Evolutionary conservation across 805 yeast genomes (phyloP), one percentile per base, ranked within the genome.

Genomic region (Metschnikowia continentalis): DNA sequence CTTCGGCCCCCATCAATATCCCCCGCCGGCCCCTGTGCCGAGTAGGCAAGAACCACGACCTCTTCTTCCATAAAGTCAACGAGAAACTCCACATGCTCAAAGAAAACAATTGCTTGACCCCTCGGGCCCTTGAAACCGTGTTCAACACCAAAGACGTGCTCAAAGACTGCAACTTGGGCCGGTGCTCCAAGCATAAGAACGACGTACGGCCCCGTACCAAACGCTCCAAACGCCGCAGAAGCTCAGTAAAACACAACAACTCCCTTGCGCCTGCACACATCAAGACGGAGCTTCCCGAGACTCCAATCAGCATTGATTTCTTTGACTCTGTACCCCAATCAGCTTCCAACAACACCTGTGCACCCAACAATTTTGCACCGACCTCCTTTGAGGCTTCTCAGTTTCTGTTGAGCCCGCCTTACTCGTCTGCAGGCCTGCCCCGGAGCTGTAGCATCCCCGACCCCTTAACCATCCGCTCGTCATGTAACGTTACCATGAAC

Each of bases 61-160:
- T 13, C 5, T 46, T 46, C 13, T 46, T 46, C 43, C 53, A 54
- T 26, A 49, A 46, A 20, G 59, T 64, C 42, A 57, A 56, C 54
- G 23, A 41, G 41, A 59, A 58, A 46, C 54, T 60, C 32, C 57
- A 54, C 37, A 35, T 38, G 45, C 51, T 60, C 46, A 56, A 57
- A 20, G 53, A 57, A 35, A 36, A 54, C n/a, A 52, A 61, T 26
- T 53, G 59, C 46, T 47, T 59, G 26, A 59, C 64, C 3, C 62
- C 68, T 10, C 57, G 59, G 38, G 59, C 61, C 3, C 55, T 66
- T 40, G 69, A 66, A 49, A 50, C 62, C 8, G 57, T 66, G n/a
- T 66, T 66, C 52, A 61, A 65, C 49, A 65, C 70, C 30, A 63
- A 61, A 36, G 70, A 63, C 35, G 62, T 65, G 32, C 58, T 66